Evolutionary conservation across 805 yeast species (phyloP).

Genomic region (Pichia deserticola): DNA sequence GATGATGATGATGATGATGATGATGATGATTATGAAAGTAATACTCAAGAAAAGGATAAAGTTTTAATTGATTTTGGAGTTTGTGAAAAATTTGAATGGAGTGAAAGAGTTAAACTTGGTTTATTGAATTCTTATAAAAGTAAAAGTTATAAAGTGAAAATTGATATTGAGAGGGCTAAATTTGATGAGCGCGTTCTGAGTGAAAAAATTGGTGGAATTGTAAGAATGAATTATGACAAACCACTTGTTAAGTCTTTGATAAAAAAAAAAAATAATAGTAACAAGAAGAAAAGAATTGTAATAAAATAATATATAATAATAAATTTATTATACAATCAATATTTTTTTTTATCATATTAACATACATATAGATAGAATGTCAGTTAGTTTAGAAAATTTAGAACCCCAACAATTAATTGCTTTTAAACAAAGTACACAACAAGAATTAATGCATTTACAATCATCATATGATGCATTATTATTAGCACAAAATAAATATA

Average conservation of each 20-base stretch:
- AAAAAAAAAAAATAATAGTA: neutral
- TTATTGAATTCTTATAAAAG: neutral
- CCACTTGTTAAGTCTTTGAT: neutral
- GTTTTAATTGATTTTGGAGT: constrained; percentile 7
- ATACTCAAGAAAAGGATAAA: neutral
- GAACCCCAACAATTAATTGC: constrained; percentile 80
- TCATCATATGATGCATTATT: constrained; percentile 77
- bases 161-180: neutral
- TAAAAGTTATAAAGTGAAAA: neutral
- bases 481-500: constrained; percentile 74
- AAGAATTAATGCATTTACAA: constrained; percentile 79
- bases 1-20: too few species aligned
- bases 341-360: neutral
- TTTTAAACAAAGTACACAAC: constrained; percentile 74
- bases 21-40: too few species aligned
- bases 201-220: neutral
- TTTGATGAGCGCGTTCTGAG: neutral
- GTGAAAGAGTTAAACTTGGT: constrained; percentile 3
- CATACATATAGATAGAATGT: constrained; percentile 1
- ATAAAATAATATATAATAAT: neutral
- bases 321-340: too few species aligned
- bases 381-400: constrained; percentile 48
- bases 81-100: constrained; percentile 2
- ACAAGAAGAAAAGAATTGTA: neutral
- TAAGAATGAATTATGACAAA: neutral